phyloP scores from a whole-genome alignment of 345 rosid genomes.

The Brassica cretica region DNA sequence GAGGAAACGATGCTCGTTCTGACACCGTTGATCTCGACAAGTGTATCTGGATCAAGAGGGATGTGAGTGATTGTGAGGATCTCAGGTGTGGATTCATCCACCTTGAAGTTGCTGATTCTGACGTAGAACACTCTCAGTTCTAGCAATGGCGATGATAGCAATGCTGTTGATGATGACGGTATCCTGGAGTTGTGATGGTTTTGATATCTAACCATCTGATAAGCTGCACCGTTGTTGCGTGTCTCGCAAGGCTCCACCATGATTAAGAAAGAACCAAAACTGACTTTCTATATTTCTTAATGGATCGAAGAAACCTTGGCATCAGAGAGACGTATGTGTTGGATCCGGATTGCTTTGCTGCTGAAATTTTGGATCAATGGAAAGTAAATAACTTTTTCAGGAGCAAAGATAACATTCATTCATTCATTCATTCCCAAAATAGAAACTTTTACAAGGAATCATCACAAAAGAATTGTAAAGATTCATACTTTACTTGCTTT shows the following conservation, averaged over 20 bases:
- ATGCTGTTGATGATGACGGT: conserved; percentile 10
- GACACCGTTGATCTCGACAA: conserved; percentile 76
- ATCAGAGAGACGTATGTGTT: neutral
- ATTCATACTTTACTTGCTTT: conserved; percentile 35
- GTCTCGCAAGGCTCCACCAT: conserved; percentile 58
- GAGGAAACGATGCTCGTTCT: conserved; percentile 53
- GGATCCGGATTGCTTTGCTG: conserved; percentile 11
- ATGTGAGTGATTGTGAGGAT: conserved; percentile 71
- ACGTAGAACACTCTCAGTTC: conserved; percentile 92
- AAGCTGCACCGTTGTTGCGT: conserved; percentile 36
- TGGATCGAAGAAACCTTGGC: conserved; percentile 20
- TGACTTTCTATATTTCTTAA: conserved; percentile 5
- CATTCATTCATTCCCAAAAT: conserved; percentile 1
- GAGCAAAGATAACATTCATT: neutral
- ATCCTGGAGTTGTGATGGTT: conserved; percentile 51
- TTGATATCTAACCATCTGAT: conserved; percentile 58
- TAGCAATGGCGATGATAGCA: conserved; percentile 41
- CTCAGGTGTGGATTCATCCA: conserved; percentile 67
- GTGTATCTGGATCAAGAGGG: conserved; percentile 68
- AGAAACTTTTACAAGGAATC: conserved; percentile 1
- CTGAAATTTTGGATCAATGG: conserved; percentile 12
- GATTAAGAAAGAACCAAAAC: conserved; percentile 24
- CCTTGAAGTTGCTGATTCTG: conserved; percentile 69
- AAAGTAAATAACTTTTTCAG: too few relatives aligned
- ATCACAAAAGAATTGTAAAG: conserved; percentile 16